These are phyloP conservation scores for Calonectria hawksworthii DNA, from an alignment of 2,329 filamentous ascomycete species.

Conservation along the genomic window DNA sequence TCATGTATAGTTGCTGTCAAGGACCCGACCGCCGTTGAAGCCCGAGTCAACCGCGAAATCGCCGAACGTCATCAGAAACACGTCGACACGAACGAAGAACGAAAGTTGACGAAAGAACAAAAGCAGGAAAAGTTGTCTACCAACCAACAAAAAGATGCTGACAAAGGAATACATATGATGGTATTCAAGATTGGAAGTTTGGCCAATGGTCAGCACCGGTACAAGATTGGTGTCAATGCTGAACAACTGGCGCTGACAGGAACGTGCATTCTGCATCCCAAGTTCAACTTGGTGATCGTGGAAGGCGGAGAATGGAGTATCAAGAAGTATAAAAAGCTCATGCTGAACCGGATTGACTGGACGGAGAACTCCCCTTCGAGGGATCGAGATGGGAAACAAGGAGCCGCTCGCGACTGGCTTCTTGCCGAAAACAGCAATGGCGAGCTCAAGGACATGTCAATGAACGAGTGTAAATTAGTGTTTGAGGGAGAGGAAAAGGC, in stretches of 20 bases:
- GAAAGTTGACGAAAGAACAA: conserved; percentile 91
- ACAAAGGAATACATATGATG: conserved; percentile 86
- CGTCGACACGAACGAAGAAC: conserved; percentile 82
- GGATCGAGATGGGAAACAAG: conserved; percentile 71
- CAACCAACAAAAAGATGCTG: conserved; percentile 90
- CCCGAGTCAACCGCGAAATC: conserved; percentile 93
- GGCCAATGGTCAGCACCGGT: conserved; percentile 93
- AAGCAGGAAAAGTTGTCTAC: conserved; percentile 83
- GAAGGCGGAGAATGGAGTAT: conserved; percentile 91
- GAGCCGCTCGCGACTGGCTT: conserved; percentile 80
- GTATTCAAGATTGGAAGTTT: conserved; percentile 93
- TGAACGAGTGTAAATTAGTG: conserved; percentile 85
- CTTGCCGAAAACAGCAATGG: conserved; percentile 84
- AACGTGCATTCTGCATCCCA: conserved; percentile 91
- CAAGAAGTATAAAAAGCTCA: conserved; percentile 89
- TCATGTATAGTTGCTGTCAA: conserved; percentile 74
- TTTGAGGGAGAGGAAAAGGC: conserved; percentile 93
- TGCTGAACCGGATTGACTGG: conserved; percentile 96
- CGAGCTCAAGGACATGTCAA: conserved; percentile 82
- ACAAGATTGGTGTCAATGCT: conserved; percentile 92
- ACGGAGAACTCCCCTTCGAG: conserved; percentile 85
- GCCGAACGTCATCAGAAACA: conserved; percentile 87
- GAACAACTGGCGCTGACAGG: conserved; percentile 91
- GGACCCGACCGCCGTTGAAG: conserved; percentile 97
- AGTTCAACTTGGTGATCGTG: conserved; percentile 89